Evolutionary conservation across 2,329 filamentous ascomycete genomes (phyloP).

Genomic region (Ophiostoma pallidulum): DNA sequence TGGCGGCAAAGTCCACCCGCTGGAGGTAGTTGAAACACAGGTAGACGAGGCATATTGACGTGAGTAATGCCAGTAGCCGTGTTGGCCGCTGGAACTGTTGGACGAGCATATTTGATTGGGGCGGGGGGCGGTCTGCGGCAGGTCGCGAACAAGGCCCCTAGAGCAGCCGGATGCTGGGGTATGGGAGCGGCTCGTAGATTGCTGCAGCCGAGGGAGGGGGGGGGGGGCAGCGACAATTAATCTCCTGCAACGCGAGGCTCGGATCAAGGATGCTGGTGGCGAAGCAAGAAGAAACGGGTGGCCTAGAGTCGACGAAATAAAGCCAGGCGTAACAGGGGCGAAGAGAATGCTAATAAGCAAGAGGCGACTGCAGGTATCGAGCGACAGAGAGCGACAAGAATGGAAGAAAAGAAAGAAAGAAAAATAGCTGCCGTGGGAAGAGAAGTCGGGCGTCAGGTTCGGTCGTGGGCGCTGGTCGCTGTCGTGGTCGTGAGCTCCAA

Average conservation of each 20-base stretch:
- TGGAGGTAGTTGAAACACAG: conserved; percentile 16
- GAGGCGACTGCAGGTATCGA: too few species aligned
- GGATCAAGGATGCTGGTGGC: too few species aligned
- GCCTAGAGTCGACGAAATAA: too few species aligned
- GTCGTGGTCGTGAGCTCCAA: too few species aligned
- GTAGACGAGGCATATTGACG: conserved; percentile 12
- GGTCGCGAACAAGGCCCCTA: background rate
- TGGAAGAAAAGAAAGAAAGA: background rate
- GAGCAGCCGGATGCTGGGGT: background rate
- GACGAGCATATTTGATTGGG: conserved; percentile 13
- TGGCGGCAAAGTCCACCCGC: conserved; percentile 9
- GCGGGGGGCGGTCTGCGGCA: background rate
- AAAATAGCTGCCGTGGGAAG: background rate
- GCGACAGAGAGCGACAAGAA: too few species aligned
- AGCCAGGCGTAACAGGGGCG: too few species aligned
- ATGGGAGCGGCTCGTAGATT: background rate
- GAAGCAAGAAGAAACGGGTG: too few species aligned
- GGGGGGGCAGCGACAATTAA: background rate
- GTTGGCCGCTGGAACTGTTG: conserved; percentile 17
- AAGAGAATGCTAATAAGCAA: too few species aligned
- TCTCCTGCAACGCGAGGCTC: background rate
- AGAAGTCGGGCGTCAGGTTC: too few species aligned
- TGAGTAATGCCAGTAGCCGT: conserved; percentile 15
- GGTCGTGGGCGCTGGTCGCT: too few species aligned
- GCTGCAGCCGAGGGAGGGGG: background rate